Evolutionary conservation across 768 basidiomycete genomes (phyloP).

Genomic region (Tylopilus felleus): DNA sequence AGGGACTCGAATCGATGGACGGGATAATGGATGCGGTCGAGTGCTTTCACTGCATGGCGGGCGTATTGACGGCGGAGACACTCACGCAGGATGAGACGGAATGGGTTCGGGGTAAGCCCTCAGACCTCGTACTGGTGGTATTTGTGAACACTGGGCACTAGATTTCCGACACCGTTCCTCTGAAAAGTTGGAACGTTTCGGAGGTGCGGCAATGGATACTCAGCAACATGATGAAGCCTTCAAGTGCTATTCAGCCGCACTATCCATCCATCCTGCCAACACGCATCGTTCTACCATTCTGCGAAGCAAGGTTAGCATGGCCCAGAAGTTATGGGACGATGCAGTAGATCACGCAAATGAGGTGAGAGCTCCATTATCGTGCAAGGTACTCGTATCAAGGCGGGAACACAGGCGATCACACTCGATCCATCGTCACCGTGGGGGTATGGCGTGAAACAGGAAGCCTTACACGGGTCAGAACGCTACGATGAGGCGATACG

Average conservation of each 20-base stretch:
- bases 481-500: not conserved
- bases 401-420: not conserved
- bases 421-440: not conserved
- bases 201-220: not conserved
- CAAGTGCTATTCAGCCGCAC: not conserved
- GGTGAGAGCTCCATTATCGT: not conserved
- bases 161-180: not conserved
- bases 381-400: too few species aligned
- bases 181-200: not conserved
- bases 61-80: not conserved
- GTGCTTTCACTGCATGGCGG: not conserved
- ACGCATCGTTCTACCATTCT: not conserved
- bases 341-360: slow-evolving; percentile 1
- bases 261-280: not conserved
- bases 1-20: not conserved
- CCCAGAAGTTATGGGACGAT: not conserved
- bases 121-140: too few species aligned
- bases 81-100: not conserved
- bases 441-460: not conserved
- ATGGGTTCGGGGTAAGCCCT: not conserved
- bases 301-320: too few species aligned
- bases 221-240: not conserved
- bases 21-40: not conserved
- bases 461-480: not conserved
- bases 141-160: not conserved